A percentile compares a stretch with the other conserved stretches of the same genome.
phyloP scores from a whole-genome alignment of 176 grass and related monocot genomes.

The Cenchrus fungigraminus region DNA sequence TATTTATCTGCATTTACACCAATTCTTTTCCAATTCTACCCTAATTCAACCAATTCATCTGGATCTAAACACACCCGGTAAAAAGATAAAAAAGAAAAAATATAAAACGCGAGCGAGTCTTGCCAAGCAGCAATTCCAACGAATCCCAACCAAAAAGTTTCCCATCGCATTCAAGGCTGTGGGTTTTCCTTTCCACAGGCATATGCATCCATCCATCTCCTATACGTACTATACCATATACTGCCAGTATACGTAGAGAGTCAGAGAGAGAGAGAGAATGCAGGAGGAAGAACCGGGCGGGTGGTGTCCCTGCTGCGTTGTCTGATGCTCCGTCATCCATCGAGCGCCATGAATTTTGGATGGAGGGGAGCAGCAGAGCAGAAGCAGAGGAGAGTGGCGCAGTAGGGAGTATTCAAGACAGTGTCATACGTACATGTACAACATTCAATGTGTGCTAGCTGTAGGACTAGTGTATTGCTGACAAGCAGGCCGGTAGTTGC shows the following conservation, averaged over 20 bases:
- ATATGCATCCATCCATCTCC: constrained; percentile 2
- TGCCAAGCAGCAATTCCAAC: constrained; percentile 44
- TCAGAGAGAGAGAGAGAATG: background rate
- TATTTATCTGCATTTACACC: too few relatives aligned
- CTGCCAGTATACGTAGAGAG: background rate
- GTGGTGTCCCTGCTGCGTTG: constrained; percentile 3
- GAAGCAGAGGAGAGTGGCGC: background rate
- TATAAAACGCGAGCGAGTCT: background rate
- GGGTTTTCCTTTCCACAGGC: constrained; percentile 49
- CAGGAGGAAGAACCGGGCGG: background rate
- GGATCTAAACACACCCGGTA: too few relatives aligned
- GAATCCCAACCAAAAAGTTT: constrained; percentile 41
- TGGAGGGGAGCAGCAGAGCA: background rate
- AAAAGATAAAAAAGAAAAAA: too few relatives aligned
- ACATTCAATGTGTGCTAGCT: constrained; percentile 30
- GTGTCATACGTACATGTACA: background rate
- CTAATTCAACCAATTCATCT: too few relatives aligned
- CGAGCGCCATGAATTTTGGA: background rate
- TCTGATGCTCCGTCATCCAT: background rate
- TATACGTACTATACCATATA: too few relatives aligned
- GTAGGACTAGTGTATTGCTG: constrained; percentile 11
- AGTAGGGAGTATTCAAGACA: background rate
- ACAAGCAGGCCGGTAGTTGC: constrained; percentile 6
- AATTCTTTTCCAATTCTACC: too few relatives aligned
- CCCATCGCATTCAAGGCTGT: constrained; percentile 51